Conservation (phyloP, 108 stramenopile genomes). For the Skeletonema marinoi region DNA sequence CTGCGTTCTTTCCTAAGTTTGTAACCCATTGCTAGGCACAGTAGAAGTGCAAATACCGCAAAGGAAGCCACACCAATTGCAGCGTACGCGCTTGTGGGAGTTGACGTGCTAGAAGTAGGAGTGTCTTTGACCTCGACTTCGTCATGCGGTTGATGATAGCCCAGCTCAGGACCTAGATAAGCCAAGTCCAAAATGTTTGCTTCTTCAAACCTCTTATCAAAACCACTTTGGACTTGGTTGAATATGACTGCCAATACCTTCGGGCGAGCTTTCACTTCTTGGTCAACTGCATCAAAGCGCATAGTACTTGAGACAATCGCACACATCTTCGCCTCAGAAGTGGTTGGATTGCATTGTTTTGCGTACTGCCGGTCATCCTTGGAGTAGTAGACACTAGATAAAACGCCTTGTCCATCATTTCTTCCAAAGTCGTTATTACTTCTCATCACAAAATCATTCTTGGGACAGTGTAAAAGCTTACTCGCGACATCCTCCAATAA, state of each 20-base stretch:
- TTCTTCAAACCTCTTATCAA: not conserved
- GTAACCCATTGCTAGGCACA: constrained; percentile 3
- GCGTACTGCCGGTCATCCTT: not conserved
- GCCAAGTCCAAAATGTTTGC: constrained; percentile 12
- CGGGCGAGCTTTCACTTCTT: constrained; percentile 9
- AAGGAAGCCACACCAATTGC: constrained; percentile 23
- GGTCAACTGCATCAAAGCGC: constrained; percentile 17
- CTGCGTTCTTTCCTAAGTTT: constrained; percentile 25
- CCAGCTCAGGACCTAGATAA: constrained; percentile 34
- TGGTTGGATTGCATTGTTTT: constrained; percentile 34
- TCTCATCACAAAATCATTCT: not conserved
- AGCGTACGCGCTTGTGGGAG: constrained; percentile 13
- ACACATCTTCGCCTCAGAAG: constrained; percentile 19
- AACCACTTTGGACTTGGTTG: constrained; percentile 17
- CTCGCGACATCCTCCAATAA: constrained; percentile 36
- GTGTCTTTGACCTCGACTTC: not conserved
- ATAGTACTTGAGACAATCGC: constrained; percentile 36
- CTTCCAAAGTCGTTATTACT: not conserved
- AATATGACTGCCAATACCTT: constrained; percentile 25
- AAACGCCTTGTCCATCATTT: not conserved
- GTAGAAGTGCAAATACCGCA: constrained; percentile 15
- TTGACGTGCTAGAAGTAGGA: not conserved
- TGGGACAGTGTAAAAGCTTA: constrained; percentile 20
- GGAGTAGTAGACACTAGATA: constrained; percentile 40
- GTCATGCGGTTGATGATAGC: not conserved